Evolutionary conservation across 768 basidiomycete genomes (phyloP), one percentile per base, ranked within the genome.

Genomic region (Lactifluus piperatus): DNA sequence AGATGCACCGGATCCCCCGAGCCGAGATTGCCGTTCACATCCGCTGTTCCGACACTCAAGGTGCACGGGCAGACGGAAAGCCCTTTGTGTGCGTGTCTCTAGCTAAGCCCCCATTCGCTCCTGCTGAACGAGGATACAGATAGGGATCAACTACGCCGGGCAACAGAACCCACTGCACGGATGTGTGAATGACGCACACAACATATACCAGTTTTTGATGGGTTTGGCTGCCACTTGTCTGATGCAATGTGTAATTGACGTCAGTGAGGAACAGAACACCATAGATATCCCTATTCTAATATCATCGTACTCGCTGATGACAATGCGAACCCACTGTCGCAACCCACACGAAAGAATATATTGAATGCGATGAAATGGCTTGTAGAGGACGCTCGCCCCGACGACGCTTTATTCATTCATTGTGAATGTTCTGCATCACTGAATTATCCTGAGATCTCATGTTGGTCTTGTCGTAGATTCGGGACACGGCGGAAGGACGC

Each of bases 401-500:
- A 93, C 62, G 92, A 95, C 65, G 85, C 93, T 3, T 75, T 94
- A 32, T 93, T 94, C 76, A 89, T 94, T 78, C 93, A 94, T 64
- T 94, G 89, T 88, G 58, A 57, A 81, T 71, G 32, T 1, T 14
- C 6, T 2, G 57, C 11, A 46, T 27, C 13, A n/a, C 45, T 29
- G 10, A 46, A 27, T 34, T n/a, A 37, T 36, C 13, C 3, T 36
- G 37, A 16, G n/a, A 24, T 47, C n/a, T 14, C 22, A 26, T 30
- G 27, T 30, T 22, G 1, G 6, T 22, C n/a, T 39, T 27, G 29
- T 22, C 26, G 3, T 9, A 90, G 90, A 91, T 70, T 95, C 93
- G 5, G 94, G 94, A 14, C 95, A 98, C 64, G 95, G 95, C 37
- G 94, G 92, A 14, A 94, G 94, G 72, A 86, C 87, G 0, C 79